Evolutionary conservation across 371 early-diverging fungal species (phyloP), one percentile per base, ranked within the genome.

Genomic region (Coemansia sp.): DNA sequence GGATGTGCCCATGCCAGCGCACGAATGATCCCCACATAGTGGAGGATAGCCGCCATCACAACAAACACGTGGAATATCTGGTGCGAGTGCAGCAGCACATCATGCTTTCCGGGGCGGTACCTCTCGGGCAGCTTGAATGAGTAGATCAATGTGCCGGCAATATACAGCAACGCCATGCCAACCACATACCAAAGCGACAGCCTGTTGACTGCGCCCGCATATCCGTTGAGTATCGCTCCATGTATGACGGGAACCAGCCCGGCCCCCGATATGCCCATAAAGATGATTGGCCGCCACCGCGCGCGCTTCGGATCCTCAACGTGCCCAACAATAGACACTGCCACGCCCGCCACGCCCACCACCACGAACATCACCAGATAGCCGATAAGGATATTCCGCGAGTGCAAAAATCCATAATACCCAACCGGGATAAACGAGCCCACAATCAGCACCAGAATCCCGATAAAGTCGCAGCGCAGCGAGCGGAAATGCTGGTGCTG

Each of bases 51-150:
- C 3, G 93, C 97, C n/a, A 86, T 59, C 4, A 94, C 82, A 1
- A 97, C 97, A 65, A 88, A 86, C 1, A 89, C 41, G 64, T 97
- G 97, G 60, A 93, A 97, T 50, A 97, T 94, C 80, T 95, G 95
- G 77, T 97, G 97, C 20, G 94, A 93, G 70, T 87, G 77, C 77
- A 91, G 82, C 63, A 80, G 72, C 41, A 83, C 69, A 59, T 89
- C 81, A 69, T 85, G 86, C 48, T 78, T 81, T 7, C 88, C 88
- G 2, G 88, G 89, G 38, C 75, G 75, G 75, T 81, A 84, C 36
- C 85, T 55, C 68, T 89, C 90, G 14, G 90, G 90, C 6, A 87
- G 77, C 72, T 92, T 78, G 59, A 77, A 79, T 1, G 88, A 92
- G 63, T 95, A 97, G 16, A 96, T 81, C 20, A 91, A 58, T 4